These are phyloP conservation scores for Thelephora aurantiotincta DNA, from an alignment of 768 basidiomycete genomes.

Conservation along the genomic window DNA sequence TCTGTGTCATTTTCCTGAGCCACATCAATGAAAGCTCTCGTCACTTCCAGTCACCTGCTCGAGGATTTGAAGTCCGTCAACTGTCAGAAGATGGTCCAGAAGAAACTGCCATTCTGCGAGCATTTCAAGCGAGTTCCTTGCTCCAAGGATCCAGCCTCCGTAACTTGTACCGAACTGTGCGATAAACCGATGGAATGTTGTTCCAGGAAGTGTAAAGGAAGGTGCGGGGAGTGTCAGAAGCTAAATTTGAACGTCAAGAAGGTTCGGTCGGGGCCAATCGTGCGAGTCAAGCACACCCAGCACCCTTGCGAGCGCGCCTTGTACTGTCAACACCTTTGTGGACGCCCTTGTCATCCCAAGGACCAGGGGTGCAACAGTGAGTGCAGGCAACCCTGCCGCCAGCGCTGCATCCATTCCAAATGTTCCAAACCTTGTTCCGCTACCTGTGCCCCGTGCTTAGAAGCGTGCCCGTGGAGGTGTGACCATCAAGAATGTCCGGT, in stretches of 20 bases:
- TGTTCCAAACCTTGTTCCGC: constrained; percentile 18
- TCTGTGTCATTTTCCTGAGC: not conserved
- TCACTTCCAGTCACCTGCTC: constrained; percentile 11
- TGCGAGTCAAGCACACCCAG: constrained; percentile 11
- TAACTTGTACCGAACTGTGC: constrained; percentile 14
- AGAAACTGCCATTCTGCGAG: constrained; percentile 17
- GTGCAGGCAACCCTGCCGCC: constrained; percentile 14
- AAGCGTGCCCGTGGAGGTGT: constrained; percentile 22
- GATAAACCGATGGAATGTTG: constrained; percentile 14
- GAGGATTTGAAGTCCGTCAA: constrained; percentile 11
- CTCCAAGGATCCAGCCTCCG: constrained; percentile 13
- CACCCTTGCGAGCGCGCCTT: constrained; percentile 19
- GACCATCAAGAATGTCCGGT: constrained; percentile 19
- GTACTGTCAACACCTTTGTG: constrained; percentile 20
- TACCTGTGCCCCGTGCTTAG: constrained; percentile 20
- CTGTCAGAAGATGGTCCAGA: constrained; percentile 13
- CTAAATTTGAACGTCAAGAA: constrained; percentile 1
- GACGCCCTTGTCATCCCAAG: constrained; percentile 12
- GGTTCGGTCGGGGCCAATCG: not conserved
- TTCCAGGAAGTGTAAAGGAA: constrained; percentile 14
- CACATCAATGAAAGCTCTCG: not conserved
- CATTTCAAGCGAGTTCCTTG: constrained; percentile 13
- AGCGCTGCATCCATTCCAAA: constrained; percentile 16
- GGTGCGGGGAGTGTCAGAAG: constrained; percentile 18
- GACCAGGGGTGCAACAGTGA: constrained; percentile 15